Conservation (phyloP, 495 filamentous ascomycete species). For the Lichenothelia convexa region DNA sequence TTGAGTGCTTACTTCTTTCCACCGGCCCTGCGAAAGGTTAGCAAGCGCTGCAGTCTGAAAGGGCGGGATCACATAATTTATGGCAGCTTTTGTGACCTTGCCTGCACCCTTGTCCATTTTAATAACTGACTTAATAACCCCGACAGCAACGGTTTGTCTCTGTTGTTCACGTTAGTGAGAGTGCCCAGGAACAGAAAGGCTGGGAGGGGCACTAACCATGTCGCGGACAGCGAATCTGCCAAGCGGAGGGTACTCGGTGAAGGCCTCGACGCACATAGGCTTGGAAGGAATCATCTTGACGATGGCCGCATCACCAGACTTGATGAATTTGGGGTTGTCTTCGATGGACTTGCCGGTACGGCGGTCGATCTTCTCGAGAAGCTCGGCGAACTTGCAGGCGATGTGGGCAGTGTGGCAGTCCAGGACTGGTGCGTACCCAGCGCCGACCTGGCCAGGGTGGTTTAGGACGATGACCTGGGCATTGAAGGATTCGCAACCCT, state of each 20-base stretch:
- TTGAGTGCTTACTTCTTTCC: neutral
- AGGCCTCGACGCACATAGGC: slow-evolving; percentile 99
- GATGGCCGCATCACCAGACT: slow-evolving; percentile 99
- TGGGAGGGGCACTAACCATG: slow-evolving; percentile 3
- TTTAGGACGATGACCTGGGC: slow-evolving; percentile 99
- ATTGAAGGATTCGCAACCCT: slow-evolving; percentile 80
- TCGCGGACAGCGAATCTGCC: slow-evolving; percentile 47
- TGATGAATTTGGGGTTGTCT: slow-evolving; percentile 89
- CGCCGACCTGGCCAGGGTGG: slow-evolving; percentile 98
- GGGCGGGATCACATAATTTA: slow-evolving; percentile 1
- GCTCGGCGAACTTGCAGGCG: slow-evolving; percentile 99
- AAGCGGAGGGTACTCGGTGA: slow-evolving; percentile 98
- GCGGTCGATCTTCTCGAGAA: slow-evolving; percentile 99
- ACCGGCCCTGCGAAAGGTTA: neutral
- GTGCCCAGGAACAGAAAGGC: slow-evolving; percentile 7
- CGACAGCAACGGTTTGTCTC: slow-evolving; percentile 75
- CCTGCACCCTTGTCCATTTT: slow-evolving; percentile 52
- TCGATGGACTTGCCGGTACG: slow-evolving; percentile 98
- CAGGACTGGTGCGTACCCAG: slow-evolving; percentile 94
- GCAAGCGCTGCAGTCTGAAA: slow-evolving; percentile 1
- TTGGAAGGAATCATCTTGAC: slow-evolving; percentile 99
- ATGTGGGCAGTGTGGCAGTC: slow-evolving; percentile 99
- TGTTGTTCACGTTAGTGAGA: slow-evolving; percentile 21
- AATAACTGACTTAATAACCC: slow-evolving; percentile 60
- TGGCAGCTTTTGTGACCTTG: slow-evolving; percentile 51